Conservation (phyloP, 1,139 yeast genomes). For the Yamadazyma triangularis region DNA sequence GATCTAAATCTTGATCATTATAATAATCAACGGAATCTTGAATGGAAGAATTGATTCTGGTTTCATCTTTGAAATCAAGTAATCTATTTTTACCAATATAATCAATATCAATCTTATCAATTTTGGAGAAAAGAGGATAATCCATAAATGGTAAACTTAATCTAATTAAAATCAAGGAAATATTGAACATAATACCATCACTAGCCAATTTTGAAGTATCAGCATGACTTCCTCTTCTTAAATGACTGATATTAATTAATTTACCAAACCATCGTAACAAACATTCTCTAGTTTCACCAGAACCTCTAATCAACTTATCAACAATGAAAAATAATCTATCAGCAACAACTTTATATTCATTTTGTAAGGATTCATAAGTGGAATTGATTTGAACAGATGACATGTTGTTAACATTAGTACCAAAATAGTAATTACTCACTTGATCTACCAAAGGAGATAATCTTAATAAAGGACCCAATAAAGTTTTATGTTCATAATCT, state of each 20-base stretch:
- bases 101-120: conserved; percentile 71
- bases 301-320: conserved; percentile 76
- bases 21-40: conserved; percentile 63
- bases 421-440: conserved; percentile 42
- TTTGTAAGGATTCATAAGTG: conserved; percentile 52
- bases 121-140: conserved; percentile 50
- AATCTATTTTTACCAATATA: conserved; percentile 47
- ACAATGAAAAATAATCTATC: conserved; percentile 64
- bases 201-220: conserved; percentile 63
- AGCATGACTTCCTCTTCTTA: conserved; percentile 84
- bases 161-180: conserved; percentile 60
- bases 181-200: conserved; percentile 80
- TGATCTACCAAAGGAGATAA: conserved; percentile 62
- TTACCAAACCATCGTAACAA: conserved; percentile 66
- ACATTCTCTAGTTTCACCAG: conserved; percentile 56
- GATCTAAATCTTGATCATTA: conserved; percentile 17
- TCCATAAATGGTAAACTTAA: conserved; percentile 85
- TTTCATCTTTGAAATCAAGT: conserved; percentile 71
- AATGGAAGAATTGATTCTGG: conserved; percentile 73
- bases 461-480: conserved; percentile 74
- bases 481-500: conserved; percentile 55
- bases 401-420: conserved; percentile 32
- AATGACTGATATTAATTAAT: conserved; percentile 74
- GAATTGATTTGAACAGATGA: conserved; percentile 41
- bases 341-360: conserved; percentile 53